These are phyloP conservation scores for Onygena corvina DNA, from an alignment of 2,329 filamentous ascomycete species.

Conservation along the genomic window DNA sequence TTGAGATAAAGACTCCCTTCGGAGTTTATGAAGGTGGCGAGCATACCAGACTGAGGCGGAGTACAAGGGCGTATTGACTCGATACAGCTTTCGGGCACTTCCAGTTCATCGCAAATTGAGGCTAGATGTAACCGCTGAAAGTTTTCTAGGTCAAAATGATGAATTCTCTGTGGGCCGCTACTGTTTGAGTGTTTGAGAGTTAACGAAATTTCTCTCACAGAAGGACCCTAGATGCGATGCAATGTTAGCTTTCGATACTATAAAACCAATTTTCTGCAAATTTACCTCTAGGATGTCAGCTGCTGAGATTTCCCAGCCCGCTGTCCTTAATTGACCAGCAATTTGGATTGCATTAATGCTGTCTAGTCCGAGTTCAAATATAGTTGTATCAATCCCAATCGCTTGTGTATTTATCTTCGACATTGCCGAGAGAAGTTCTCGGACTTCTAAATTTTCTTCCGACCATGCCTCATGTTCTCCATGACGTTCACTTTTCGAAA, in stretches of 20 bases:
- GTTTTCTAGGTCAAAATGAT: constrained; percentile 36
- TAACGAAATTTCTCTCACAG: constrained; percentile 25
- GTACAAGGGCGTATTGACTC: constrained; percentile 64
- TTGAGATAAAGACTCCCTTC: constrained; percentile 64
- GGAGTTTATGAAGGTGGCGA: constrained; percentile 60
- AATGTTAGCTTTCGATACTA: not conserved
- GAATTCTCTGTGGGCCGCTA: constrained; percentile 18
- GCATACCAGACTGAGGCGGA: constrained; percentile 64
- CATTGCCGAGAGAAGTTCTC: constrained; percentile 47
- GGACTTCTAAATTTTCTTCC: constrained; percentile 41
- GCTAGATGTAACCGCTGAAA: constrained; percentile 39
- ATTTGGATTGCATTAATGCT: constrained; percentile 79
- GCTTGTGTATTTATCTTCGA: constrained; percentile 40
- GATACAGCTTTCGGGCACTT: constrained; percentile 29
- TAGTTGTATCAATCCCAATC: constrained; percentile 53
- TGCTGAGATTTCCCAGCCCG: constrained; percentile 49
- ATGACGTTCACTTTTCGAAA: not conserved
- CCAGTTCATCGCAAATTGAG: constrained; percentile 23
- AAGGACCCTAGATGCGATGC: constrained; percentile 23
- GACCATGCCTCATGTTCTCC: constrained; percentile 34
- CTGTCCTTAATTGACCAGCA: constrained; percentile 52
- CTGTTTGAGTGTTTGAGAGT: constrained; percentile 30
- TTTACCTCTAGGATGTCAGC: constrained; percentile 59
- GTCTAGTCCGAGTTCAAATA: constrained; percentile 81
- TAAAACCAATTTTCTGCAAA: not conserved